Evolutionary conservation across 257 asterid species (phyloP).

Genomic region (Solanum chmielewskii): DNA sequence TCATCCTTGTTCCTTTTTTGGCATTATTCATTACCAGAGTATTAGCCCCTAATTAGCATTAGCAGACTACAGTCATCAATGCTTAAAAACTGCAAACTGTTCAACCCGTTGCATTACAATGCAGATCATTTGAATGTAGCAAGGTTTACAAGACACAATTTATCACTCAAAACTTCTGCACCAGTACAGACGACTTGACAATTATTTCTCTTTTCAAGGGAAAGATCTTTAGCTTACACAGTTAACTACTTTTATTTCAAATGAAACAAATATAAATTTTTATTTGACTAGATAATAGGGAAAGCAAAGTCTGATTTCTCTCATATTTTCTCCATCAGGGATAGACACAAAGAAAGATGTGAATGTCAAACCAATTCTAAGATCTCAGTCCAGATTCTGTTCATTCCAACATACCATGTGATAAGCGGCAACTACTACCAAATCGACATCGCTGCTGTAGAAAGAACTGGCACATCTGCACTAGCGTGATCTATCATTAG

Average conservation of each 20-base stretch:
- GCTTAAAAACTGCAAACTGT: not conserved
- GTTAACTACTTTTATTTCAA: not conserved
- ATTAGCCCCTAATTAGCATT: not conserved
- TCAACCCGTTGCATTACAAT: not conserved
- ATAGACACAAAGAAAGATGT: not conserved
- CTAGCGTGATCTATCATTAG: constrained; percentile 77
- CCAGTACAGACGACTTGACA: not conserved
- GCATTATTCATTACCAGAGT: not conserved
- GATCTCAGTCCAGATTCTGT: not conserved
- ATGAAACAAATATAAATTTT: not conserved
- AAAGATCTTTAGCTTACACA: not conserved
- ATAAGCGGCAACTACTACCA: constrained; percentile 98
- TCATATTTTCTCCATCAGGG: not conserved
- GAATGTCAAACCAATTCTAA: not conserved
- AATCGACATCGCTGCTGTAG: constrained; percentile 97
- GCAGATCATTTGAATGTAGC: not conserved
- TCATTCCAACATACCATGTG: constrained; percentile 86
- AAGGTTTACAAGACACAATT: not conserved
- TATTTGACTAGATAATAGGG: not conserved
- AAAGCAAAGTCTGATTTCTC: not conserved
- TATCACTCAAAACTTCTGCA: not conserved
- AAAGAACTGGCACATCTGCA: constrained; percentile 99
- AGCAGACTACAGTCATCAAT: not conserved
- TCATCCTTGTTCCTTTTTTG: not conserved
- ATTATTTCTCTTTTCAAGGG: not conserved